Percentiles rank a stretch among this genome's conserved stretches.
Evolutionary conservation across 768 basidiomycete genomes (phyloP).

Genomic region (Suillus fuscotomentosus): DNA sequence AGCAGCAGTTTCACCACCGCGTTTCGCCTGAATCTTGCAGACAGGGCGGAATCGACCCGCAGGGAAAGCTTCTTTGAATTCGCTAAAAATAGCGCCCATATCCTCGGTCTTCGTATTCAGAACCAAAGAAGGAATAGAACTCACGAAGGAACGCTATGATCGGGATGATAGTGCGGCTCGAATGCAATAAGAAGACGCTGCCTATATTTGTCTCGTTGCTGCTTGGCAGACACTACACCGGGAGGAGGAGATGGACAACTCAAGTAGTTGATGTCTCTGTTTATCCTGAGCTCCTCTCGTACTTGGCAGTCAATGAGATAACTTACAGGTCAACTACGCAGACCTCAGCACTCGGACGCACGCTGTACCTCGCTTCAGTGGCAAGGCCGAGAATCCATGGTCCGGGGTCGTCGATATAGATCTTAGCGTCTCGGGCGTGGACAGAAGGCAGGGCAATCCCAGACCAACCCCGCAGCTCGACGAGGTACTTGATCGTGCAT

Average conservation of each 20-base stretch:
- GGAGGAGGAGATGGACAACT: constrained; percentile 79
- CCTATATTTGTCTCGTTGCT: constrained; percentile 78
- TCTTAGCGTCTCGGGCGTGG: constrained; percentile 86
- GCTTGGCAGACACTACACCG: constrained; percentile 71
- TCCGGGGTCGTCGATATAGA: constrained; percentile 94
- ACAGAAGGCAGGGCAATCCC: constrained; percentile 82
- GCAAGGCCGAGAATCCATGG: constrained; percentile 95
- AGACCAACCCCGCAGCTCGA: constrained; percentile 91
- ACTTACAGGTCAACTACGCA: constrained; percentile 85
- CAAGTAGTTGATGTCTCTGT: constrained; percentile 80
- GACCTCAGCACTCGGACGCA: constrained; percentile 75
- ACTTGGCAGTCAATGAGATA: not conserved
- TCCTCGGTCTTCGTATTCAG: constrained; percentile 5
- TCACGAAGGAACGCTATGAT: constrained; percentile 76
- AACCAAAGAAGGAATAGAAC: constrained; percentile 6
- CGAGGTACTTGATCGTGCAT: constrained; percentile 86
- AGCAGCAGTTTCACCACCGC: constrained; percentile 73
- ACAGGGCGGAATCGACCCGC: constrained; percentile 88
- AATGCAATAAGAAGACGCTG: constrained; percentile 75
- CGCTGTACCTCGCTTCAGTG: constrained; percentile 78
- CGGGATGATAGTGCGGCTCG: constrained; percentile 86
- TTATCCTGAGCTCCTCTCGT: constrained; percentile 7
- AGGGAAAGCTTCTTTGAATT: constrained; percentile 95
- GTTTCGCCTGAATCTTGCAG: constrained; percentile 86
- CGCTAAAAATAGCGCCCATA: constrained; percentile 43